Percentiles rank a stretch among this genome's conserved stretches.
phyloP scores from a whole-genome alignment of 257 asterid species.

The Gentiana macrophylla region DNA sequence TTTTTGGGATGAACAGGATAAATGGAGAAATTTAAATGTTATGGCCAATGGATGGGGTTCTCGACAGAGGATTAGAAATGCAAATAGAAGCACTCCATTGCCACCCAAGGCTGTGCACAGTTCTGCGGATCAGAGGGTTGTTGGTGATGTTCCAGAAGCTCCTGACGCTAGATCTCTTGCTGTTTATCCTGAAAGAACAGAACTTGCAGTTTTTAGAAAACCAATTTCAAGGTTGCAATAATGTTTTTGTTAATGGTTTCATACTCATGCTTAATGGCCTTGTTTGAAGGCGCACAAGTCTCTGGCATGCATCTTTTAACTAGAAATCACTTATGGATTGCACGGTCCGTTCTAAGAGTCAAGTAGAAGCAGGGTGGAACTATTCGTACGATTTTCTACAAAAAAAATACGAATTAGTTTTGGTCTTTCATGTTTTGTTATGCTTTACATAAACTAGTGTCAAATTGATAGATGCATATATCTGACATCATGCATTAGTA shows the following conservation, averaged over 20 bases:
- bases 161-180: conserved; percentile 25
- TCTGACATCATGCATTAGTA: too few relatives aligned
- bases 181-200: conserved; percentile 23
- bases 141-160: conserved; percentile 28
- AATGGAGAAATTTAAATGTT: conserved; percentile 85
- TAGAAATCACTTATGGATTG: neutral
- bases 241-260: neutral
- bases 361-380: too few relatives aligned
- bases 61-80: conserved; percentile 52
- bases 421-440: neutral
- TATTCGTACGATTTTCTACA: too few relatives aligned
- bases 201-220: conserved; percentile 22
- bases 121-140: conserved; percentile 9
- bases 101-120: conserved; percentile 37
- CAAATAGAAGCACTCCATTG: conserved; percentile 25
- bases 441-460: too few relatives aligned
- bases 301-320: neutral
- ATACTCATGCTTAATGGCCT: neutral
- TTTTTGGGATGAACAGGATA: conserved; percentile 45
- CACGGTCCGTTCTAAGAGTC: neutral
- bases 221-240: conserved; percentile 41
- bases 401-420: too few relatives aligned
- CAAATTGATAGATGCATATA: neutral
- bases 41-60: conserved; percentile 75
- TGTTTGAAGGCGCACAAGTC: neutral